Evolutionary conservation across 208 protist genomes (phyloP), one percentile per base, ranked within the genome.

Genomic region (Wallacemonas sp.): DNA sequence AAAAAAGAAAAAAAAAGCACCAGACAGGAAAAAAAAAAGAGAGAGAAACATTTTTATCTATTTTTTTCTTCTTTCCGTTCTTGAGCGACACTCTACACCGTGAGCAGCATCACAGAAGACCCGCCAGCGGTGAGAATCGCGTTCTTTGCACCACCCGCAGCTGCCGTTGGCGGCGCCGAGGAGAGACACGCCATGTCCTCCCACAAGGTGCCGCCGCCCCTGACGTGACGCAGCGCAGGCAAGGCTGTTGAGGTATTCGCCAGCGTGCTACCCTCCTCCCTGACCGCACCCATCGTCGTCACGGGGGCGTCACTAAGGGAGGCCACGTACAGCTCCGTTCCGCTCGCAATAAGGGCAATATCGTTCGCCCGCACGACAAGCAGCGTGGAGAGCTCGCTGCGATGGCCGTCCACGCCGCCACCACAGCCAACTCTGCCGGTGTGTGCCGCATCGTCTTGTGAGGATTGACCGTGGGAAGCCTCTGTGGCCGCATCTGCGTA

Each of bases 281-380:
- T 54, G 26, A 22, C 33, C 15, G 33, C 26, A 17, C 53, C 33
- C 34, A 14, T 36, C n/a, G 65, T 39, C 3, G 21, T 24, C 27
- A 42, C 22, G 22, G 60, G 33, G 22, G 62, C 62, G 8, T 83
- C 77, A 2, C 58, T 47, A 24, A 79, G 27, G 28, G 65, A 68
- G 24, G 70, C 75, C 4, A 67, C 59, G 63, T 79, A 73, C n/a
- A 85, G 39, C 30, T 80, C 73, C 24, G 70, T 62, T 3, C 79
- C 75, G 31, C 66, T 46, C 2, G 70, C 68, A 49, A 79, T 60
- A 2, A 79, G 56, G 8, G 61, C 61, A 6, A 70, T 9, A 34
- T 31, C 45, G 19, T 46, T 66, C 36, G 38, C 47, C 0, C 21
- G 53, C 9, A 58, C n/a, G 14, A 68, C 62, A n/a, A 60, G 8